phyloP scores from a whole-genome alignment of 2,329 filamentous ascomycete species.

The Daldinia sp. region DNA sequence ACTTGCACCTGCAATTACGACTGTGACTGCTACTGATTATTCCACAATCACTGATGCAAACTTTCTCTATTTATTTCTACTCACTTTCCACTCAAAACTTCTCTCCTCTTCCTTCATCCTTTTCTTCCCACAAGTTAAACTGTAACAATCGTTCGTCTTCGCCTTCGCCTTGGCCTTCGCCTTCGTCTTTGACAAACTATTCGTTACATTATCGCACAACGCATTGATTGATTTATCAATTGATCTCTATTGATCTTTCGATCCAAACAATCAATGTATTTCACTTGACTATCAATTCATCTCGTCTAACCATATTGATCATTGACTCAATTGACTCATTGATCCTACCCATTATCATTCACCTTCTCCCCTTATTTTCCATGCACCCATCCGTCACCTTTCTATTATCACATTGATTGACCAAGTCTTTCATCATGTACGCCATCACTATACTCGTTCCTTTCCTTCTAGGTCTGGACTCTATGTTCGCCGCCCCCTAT shows the following conservation, averaged over 20 bases:
- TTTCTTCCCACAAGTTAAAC: neutral
- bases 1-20: no score
- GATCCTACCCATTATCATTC: neutral
- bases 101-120: neutral
- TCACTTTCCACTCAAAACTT: neutral
- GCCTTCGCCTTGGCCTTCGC: neutral
- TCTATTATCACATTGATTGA: neutral
- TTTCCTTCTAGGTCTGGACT: slow-evolving; percentile 16
- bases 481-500: neutral
- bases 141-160: neutral
- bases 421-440: slow-evolving; percentile 14
- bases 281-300: neutral
- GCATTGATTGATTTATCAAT: neutral
- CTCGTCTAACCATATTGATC: neutral
- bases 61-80: neutral
- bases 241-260: neutral
- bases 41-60: neutral
- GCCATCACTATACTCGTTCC: slow-evolving; percentile 15
- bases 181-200: neutral
- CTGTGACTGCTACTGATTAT: no score
- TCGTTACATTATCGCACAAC: neutral
- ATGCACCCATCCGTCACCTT: neutral
- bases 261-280: neutral
- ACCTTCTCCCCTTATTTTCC: neutral
- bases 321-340: neutral